A percentile compares a stretch with the other conserved stretches of the same genome.
phyloP scores from a whole-genome alignment of 305 asterid genomes.

The Rubia balearica region DNA sequence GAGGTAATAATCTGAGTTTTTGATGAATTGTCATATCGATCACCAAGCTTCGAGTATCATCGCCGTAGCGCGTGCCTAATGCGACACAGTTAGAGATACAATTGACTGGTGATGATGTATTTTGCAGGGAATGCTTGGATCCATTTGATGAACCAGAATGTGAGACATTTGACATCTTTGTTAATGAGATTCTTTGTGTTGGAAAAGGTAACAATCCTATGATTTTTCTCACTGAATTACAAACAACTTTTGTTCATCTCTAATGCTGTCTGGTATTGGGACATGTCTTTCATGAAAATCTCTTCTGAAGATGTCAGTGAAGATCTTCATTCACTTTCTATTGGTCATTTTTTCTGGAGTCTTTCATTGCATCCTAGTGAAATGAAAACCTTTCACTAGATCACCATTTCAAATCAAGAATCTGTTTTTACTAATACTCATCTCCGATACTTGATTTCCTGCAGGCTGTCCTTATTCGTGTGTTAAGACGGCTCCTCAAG shows the following conservation, averaged over 20 bases:
- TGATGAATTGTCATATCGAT: neutral
- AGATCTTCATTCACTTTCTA: neutral
- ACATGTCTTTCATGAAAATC: neutral
- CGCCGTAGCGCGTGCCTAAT: neutral
- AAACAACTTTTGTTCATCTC: neutral
- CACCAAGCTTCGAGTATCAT: neutral
- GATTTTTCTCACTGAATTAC: neutral
- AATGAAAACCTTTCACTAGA: neutral
- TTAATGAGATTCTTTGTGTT: slow-evolving; percentile 63
- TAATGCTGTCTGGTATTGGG: neutral
- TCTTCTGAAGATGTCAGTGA: neutral
- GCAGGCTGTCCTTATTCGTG: slow-evolving; percentile 92
- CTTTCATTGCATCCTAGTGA: neutral
- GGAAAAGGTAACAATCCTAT: slow-evolving; percentile 50
- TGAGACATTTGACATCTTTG: slow-evolving; percentile 78
- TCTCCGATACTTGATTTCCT: slow-evolving; percentile 13
- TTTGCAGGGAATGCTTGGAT: slow-evolving; percentile 72
- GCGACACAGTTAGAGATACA: neutral
- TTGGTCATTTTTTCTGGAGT: neutral
- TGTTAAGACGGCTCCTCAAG: slow-evolving; percentile 73
- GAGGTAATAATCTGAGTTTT: slow-evolving; percentile 33
- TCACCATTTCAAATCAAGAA: neutral
- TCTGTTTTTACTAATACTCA: neutral
- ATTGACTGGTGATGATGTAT: neutral
- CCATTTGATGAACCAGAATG: slow-evolving; percentile 91